These are phyloP conservation scores for Quillaja saponaria DNA, from an alignment of 306 rosid genomes.

Conservation along the genomic window DNA sequence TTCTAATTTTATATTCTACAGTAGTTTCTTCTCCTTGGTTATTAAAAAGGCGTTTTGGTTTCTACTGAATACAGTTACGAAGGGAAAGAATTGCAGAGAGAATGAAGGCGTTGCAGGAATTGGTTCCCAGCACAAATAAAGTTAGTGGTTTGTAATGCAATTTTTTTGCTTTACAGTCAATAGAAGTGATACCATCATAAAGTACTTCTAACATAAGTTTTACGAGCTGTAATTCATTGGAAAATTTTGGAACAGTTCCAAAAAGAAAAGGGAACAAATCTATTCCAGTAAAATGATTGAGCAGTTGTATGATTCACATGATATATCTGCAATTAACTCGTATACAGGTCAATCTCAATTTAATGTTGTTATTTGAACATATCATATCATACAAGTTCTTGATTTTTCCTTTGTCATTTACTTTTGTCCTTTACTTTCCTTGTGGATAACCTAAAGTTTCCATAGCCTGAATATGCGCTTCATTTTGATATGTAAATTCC, in stretches of 20 bases:
- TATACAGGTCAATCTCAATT: too few relatives aligned
- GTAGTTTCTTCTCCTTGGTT: too few relatives aligned
- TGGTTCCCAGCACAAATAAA: slow-evolving; percentile 93
- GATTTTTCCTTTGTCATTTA: neutral
- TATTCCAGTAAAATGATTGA: too few relatives aligned
- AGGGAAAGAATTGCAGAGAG: slow-evolving; percentile 99
- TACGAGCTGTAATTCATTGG: neutral
- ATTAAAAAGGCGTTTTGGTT: neutral
- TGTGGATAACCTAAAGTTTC: neutral
- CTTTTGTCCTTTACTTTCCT: neutral
- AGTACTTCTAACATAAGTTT: neutral
- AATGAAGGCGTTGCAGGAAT: slow-evolving; percentile 97
- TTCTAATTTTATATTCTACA: too few relatives aligned
- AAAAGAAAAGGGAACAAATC: too few relatives aligned
- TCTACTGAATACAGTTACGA: slow-evolving; percentile 64
- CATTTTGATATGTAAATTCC: neutral
- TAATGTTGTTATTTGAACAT: too few relatives aligned
- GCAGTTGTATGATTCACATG: too few relatives aligned
- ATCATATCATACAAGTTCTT: too few relatives aligned
- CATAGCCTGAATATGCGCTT: neutral
- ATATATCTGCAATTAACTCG: too few relatives aligned
- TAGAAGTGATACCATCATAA: neutral
- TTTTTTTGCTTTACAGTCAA: too few relatives aligned
- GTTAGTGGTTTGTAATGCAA: slow-evolving; percentile 38
- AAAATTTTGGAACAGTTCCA: neutral